Evolutionary conservation across 1,139 yeast species (phyloP), one percentile per base, ranked within the genome.

Genomic region (Tardiomyces digboiensis): DNA sequence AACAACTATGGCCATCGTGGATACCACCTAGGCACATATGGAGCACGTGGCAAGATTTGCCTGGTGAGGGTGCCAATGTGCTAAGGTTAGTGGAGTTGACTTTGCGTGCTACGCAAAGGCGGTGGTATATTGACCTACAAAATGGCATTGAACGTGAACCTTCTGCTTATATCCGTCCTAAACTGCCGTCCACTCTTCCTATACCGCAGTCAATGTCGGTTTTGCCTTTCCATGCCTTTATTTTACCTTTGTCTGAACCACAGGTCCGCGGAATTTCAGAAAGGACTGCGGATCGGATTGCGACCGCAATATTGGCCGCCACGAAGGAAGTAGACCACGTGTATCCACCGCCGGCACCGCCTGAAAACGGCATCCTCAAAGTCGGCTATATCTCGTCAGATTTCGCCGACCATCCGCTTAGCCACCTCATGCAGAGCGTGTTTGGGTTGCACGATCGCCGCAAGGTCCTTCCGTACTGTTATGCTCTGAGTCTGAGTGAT

Each of bases 321-420:
- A 37, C 49, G 6, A 61, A 65, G 65, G 50, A 60, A 4, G 61
- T 65, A 1, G 37, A 39, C n/a, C 42, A 52, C 18, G 64, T 62
- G 2, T 61, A 52, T 33, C 57, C 58, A 7, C 66, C 66, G 1
- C 66, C 66, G 2, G 49, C 52, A 2, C 59, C 60, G 12, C 65
- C 65, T 1, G 45, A 19, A n/a, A 38, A 44, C 19, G 33, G 39
- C 13, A 44, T 48, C 2, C 40, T 59, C 19, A 54, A 50, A 21
- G 61, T 62, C 19, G 67, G 66, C 13, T 62, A 62, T 44, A 49
- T 62, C n/a, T 61, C 65, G 3, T 59, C 65, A 0, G 67, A 62
- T 42, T 60, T 61, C 47, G 52, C 50, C 22, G 61, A 62, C 45
- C 67, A 62, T 38, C 67, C 67, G 8, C 49, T 62, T 42, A 55